These are phyloP conservation scores for Nicotiana tabacum DNA, from an alignment of 257 asterid species.

Conservation along the genomic window DNA sequence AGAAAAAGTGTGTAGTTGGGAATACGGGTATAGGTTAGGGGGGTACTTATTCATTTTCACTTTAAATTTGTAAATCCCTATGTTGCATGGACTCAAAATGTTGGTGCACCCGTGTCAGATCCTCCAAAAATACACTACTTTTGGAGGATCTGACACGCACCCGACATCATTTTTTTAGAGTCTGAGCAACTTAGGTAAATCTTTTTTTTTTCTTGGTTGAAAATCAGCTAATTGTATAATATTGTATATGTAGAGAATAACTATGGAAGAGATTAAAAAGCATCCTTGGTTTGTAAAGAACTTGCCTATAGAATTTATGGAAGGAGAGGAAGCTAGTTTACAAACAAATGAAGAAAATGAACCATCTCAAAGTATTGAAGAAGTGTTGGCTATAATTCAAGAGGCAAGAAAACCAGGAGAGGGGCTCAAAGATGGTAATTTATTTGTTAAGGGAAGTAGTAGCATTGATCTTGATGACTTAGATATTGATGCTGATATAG, in stretches of 20 bases:
- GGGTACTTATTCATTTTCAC: not conserved
- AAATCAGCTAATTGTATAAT: not conserved
- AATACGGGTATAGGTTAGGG: too few species aligned
- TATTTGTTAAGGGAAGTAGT: constrained; percentile 41
- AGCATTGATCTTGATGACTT: constrained; percentile 68
- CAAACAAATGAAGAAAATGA: constrained; percentile 21
- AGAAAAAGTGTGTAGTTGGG: too few species aligned
- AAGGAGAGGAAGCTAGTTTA: constrained; percentile 47
- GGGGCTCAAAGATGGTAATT: constrained; percentile 26
- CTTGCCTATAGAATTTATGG: constrained; percentile 42
- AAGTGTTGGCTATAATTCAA: constrained; percentile 55
- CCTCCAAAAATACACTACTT: too few species aligned
- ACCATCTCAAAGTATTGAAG: constrained; percentile 49
- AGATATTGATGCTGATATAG: constrained; percentile 56
- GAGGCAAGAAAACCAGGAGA: constrained; percentile 51
- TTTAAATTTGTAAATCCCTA: not conserved
- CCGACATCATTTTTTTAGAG: too few species aligned
- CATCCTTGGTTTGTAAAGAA: constrained; percentile 74
- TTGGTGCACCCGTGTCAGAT: too few species aligned
- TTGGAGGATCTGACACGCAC: too few species aligned
- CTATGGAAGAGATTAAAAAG: constrained; percentile 64
- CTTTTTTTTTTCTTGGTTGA: not conserved
- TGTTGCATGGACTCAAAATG: too few species aligned
- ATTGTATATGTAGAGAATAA: constrained; percentile 54
- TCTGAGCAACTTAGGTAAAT: too few species aligned